These are phyloP conservation scores for Coemansia sp. DNA, from an alignment of 192 early-diverging fungal species.

Conservation along the genomic window DNA sequence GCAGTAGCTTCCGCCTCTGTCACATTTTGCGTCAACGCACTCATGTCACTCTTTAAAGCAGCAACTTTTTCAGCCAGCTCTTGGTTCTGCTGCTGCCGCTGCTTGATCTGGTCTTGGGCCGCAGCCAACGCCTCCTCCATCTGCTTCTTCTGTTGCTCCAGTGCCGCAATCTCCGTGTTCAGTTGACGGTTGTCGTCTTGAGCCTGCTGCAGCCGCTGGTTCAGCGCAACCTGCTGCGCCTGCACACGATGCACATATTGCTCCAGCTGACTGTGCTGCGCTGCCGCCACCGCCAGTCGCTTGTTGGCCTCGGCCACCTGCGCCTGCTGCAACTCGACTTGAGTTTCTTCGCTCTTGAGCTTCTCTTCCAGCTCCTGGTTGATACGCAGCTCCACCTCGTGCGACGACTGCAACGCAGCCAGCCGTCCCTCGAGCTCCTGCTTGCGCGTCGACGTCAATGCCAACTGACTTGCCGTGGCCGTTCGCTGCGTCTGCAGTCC, in stretches of 20 bases:
- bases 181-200: constrained; percentile 50
- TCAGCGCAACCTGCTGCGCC: constrained; percentile 39
- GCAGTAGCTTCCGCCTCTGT: constrained; percentile 6
- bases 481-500: constrained; percentile 49
- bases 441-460: constrained; percentile 36
- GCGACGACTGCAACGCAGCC: constrained; percentile 43
- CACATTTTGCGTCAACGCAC: constrained; percentile 20
- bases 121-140: constrained; percentile 23
- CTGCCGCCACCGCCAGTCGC: constrained; percentile 32
- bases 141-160: constrained; percentile 40
- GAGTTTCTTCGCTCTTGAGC: constrained; percentile 37
- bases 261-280: constrained; percentile 45
- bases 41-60: constrained; percentile 15
- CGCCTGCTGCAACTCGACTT: constrained; percentile 25
- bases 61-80: constrained; percentile 11
- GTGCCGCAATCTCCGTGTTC: constrained; percentile 24
- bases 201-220: constrained; percentile 37
- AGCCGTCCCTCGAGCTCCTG: constrained; percentile 52
- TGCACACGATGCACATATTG: constrained; percentile 48
- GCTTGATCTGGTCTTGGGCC: constrained; percentile 29
- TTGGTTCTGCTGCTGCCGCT: constrained; percentile 26
- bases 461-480: constrained; percentile 27
- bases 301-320: constrained; percentile 42
- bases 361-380: constrained; percentile 54
- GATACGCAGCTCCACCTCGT: constrained; percentile 49